A percentile compares a stretch with the other conserved stretches of the same genome.
phyloP scores from a whole-genome alignment of 768 basidiomycete genomes.

The Rhizopogon roseolus region DNA sequence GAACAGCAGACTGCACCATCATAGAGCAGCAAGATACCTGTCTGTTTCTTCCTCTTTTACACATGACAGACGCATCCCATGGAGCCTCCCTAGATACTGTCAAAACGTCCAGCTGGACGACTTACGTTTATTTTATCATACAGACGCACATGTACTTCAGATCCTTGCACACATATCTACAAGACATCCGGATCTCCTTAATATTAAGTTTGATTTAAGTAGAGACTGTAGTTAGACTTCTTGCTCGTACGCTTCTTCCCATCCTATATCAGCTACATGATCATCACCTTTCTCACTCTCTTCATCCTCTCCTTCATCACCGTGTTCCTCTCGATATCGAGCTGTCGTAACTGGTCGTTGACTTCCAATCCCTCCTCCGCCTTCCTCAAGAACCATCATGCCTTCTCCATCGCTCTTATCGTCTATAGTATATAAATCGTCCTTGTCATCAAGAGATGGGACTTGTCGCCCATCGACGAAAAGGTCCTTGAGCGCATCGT shows the following conservation, averaged over 20 bases:
- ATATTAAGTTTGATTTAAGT: no score
- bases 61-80: slow-evolving; percentile 15
- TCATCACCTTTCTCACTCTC: slow-evolving; percentile 37
- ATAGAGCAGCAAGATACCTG: slow-evolving; percentile 11
- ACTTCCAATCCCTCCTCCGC: slow-evolving; percentile 28
- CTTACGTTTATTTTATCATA: slow-evolving; percentile 25
- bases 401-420: slow-evolving; percentile 37
- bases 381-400: slow-evolving; percentile 34
- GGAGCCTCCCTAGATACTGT: slow-evolving; percentile 15
- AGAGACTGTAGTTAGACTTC: slow-evolving; percentile 40
- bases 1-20: slow-evolving; percentile 38
- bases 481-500: slow-evolving; percentile 79
- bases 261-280: slow-evolving; percentile 28
- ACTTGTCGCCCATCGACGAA: slow-evolving; percentile 43
- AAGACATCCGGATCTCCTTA: neutral
- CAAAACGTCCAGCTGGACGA: slow-evolving; percentile 18
- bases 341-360: slow-evolving; percentile 29
- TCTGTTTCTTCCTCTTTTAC: slow-evolving; percentile 6
- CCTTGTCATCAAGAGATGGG: slow-evolving; percentile 35
- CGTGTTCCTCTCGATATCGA: slow-evolving; percentile 10
- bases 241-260: slow-evolving; percentile 64
- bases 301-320: slow-evolving; percentile 20
- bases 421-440: slow-evolving; percentile 51
- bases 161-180: neutral
- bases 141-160: slow-evolving; percentile 13